Base-by-base conservation (phyloP, 1,284 basidiomycete species). In the Gymnopus androsaceus region DNA sequence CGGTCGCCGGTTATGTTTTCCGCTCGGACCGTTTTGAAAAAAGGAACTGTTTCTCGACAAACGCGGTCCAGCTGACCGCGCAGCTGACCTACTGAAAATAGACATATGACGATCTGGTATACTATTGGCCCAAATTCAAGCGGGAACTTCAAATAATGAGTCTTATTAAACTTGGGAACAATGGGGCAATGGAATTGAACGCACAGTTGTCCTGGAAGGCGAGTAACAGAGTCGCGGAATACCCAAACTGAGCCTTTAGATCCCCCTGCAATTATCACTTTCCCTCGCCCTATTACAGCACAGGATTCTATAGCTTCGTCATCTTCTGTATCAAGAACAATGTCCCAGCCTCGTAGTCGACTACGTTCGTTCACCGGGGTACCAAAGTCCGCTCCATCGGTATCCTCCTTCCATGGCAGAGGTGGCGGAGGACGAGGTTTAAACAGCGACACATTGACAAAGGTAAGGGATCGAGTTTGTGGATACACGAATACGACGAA, bases 361-460 rank as follows among this genome's bases (percentile, higher is more conserved):
- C 47, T 36, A 6, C 19, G n/a, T 15, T 31, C 42, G 25, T 46
- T 33, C 19, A 28, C 38, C 28, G 33, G 17, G 19, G 30, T 31
- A 23, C 17, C 11, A 9, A 54, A 38, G 21, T n/a, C n/a, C n/a
- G n/a, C n/a, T n/a, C n/a, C n/a, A n/a, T n/a, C 31, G 42, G 19
- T 17, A 28, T 33, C 30, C 14, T 9, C 19, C 19, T 52, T 30
- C 6, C 33, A 41, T 14, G 28, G 27, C 17, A 12, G 40, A 36
- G 41, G 44, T 8, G 40, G 53, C 8, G 31, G 36, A 9, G 57
- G 58, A 42, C 76, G 69, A 15, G 74, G 70, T 41, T 66, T 63
- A 63, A 87, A 75, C 53, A 78, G 72, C 9, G 73, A 66, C 34
- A 81, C 66, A 57, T 82, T 84, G 60, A 81, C 65, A 17, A 85